Evolutionary conservation across 352 stramenopile species (phyloP).

Genomic region (Globisporangium yorkense): DNA sequence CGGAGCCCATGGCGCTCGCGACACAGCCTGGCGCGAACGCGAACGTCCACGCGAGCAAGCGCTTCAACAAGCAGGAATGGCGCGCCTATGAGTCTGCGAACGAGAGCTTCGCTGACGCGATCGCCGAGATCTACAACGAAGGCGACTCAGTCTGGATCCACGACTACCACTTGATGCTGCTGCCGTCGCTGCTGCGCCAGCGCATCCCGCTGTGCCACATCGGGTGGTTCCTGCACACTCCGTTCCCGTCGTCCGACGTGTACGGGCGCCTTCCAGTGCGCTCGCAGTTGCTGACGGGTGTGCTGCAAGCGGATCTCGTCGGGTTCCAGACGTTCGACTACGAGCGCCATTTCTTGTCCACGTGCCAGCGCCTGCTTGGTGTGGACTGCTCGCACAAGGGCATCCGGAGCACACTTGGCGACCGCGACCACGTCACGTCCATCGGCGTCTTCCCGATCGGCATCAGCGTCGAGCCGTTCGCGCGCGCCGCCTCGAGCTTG

Average conservation of each 20-base stretch:
- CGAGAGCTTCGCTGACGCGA: slow-evolving; percentile 78
- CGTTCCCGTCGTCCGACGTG: slow-evolving; percentile 83
- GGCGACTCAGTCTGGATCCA: slow-evolving; percentile 87
- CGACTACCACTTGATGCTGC: slow-evolving; percentile 88
- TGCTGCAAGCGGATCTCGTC: slow-evolving; percentile 79
- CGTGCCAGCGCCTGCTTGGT: slow-evolving; percentile 66
- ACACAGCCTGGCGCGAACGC: slow-evolving; percentile 29
- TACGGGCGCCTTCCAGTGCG: slow-evolving; percentile 81
- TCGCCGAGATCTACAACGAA: slow-evolving; percentile 85
- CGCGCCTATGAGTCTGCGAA: slow-evolving; percentile 86
- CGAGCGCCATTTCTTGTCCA: slow-evolving; percentile 83
- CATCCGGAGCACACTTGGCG: slow-evolving; percentile 56
- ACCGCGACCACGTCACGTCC: slow-evolving; percentile 82
- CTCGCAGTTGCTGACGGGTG: slow-evolving; percentile 63
- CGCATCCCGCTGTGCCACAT: slow-evolving; percentile 69
- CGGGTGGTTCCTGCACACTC: slow-evolving; percentile 87
- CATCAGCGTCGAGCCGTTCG: slow-evolving; percentile 82
- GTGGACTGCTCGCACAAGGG: slow-evolving; percentile 73
- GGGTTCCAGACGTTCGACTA: slow-evolving; percentile 91
- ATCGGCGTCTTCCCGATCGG: slow-evolving; percentile 86
- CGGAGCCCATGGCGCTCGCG: slow-evolving; percentile 52
- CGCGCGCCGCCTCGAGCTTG: slow-evolving; percentile 43
- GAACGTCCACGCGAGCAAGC: slow-evolving; percentile 51
- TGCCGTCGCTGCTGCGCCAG: slow-evolving; percentile 79
- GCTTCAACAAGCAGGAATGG: slow-evolving; percentile 88